phyloP scores from a whole-genome alignment of 495 filamentous ascomycete species.

The Echria macrotheca region DNA sequence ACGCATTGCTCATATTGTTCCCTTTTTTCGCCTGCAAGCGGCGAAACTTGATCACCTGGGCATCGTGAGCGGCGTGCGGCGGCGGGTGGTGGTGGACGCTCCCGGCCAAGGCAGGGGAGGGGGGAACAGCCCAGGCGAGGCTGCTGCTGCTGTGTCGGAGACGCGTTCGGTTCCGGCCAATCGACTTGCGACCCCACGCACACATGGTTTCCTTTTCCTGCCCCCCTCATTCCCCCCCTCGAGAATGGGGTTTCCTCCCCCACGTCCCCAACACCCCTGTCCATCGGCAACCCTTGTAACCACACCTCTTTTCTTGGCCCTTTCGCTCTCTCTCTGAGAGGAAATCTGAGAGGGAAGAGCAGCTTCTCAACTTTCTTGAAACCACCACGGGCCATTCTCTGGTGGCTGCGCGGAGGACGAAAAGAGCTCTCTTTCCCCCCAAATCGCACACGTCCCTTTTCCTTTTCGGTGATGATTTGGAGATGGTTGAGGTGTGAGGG shows the following conservation, averaged over 20 bases:
- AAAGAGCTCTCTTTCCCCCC: background rate
- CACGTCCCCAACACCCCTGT: constrained; percentile 1
- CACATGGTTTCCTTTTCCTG: too few relatives aligned
- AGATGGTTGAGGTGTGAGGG: background rate
- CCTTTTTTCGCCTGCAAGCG: background rate
- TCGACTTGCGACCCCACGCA: constrained; percentile 1
- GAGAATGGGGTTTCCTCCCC: background rate
- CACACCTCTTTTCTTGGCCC: constrained; percentile 3
- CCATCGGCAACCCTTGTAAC: background rate
- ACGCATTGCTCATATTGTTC: background rate
- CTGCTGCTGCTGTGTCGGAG: too few relatives aligned
- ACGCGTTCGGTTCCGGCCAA: constrained; percentile 1
- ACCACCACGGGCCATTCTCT: background rate
- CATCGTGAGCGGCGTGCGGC: too few relatives aligned
- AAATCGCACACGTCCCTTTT: background rate
- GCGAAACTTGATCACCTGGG: background rate
- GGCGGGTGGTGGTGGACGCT: constrained; percentile 6
- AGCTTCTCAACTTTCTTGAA: background rate
- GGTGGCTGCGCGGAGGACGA: background rate
- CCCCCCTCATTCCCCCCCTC: too few relatives aligned
- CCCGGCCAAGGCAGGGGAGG: background rate
- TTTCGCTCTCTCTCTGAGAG: background rate
- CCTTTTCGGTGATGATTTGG: too few relatives aligned
- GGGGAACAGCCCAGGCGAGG: too few relatives aligned
- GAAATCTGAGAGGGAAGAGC: background rate